Conservation (phyloP, 371 early-diverging fungal genomes). For the Smittium culicis region DNA sequence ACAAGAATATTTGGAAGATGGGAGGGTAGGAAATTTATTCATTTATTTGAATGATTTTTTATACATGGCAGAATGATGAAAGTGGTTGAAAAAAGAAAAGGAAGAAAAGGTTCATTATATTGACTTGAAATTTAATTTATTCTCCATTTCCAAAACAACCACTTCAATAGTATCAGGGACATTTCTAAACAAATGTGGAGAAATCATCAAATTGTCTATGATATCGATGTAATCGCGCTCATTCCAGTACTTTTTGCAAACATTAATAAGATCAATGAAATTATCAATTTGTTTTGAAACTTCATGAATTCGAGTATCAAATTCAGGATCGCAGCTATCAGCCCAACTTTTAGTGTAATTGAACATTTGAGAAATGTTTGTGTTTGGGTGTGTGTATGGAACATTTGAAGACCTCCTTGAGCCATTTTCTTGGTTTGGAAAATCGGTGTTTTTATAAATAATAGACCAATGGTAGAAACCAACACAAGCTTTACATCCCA, state of each 20-base stretch:
- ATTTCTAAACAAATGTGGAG: conserved; percentile 18
- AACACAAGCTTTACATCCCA: conserved; percentile 29
- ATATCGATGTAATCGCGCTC: conserved; percentile 28
- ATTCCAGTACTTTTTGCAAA: conserved; percentile 31
- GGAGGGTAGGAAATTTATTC: too few species aligned
- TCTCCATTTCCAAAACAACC: conserved; percentile 5
- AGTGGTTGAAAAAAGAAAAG: too few species aligned
- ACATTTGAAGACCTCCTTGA: conserved; percentile 4
- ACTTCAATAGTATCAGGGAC: neutral
- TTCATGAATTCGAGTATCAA: conserved; percentile 16
- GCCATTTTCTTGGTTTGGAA: neutral
- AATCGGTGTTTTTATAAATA: neutral
- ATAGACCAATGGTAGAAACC: conserved; percentile 28
- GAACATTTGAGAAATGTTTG: neutral
- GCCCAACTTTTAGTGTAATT: conserved; percentile 12
- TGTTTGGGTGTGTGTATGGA: too few species aligned
- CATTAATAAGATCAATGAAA: conserved; percentile 18
- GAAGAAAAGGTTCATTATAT: neutral
- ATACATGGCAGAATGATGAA: too few species aligned
- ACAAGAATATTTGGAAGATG: too few species aligned
- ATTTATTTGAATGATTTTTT: too few species aligned
- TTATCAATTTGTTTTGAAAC: conserved; percentile 19
- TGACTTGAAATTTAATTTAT: neutral
- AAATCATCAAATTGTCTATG: conserved; percentile 23
- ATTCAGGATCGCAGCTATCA: conserved; percentile 20